A percentile compares a stretch with the other conserved stretches of the same genome.
These are phyloP conservation scores for Podila minutissima DNA, from an alignment of 192 early-diverging fungal genomes.

Conservation along the genomic window DNA sequence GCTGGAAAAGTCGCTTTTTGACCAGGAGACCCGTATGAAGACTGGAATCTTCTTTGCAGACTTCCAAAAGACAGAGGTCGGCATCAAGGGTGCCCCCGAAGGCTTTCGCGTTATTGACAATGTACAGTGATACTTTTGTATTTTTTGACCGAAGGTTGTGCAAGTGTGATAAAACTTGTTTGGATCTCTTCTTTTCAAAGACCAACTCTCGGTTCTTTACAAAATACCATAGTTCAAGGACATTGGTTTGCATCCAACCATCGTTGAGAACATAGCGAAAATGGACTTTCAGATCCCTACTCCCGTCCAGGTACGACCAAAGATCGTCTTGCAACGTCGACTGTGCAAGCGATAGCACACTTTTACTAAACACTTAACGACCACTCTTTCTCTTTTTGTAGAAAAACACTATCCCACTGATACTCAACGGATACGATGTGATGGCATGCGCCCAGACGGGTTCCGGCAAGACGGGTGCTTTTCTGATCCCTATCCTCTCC, in stretches of 20 bases:
- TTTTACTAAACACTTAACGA: not conserved
- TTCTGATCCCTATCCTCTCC: slow-evolving; percentile 80
- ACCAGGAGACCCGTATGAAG: slow-evolving; percentile 60
- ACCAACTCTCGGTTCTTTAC: not conserved
- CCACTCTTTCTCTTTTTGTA: slow-evolving; percentile 18
- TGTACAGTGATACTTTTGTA: slow-evolving; percentile 17
- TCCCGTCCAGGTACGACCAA: slow-evolving; percentile 70
- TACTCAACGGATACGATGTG: slow-evolving; percentile 74
- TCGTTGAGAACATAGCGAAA: slow-evolving; percentile 74
- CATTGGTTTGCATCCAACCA: slow-evolving; percentile 68
- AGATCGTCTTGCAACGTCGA: not conserved
- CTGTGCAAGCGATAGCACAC: not conserved
- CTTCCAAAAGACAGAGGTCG: slow-evolving; percentile 77
- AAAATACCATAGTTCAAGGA: slow-evolving; percentile 62
- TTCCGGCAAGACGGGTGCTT: slow-evolving; percentile 85
- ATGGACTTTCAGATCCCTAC: slow-evolving; percentile 76
- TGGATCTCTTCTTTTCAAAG: not conserved
- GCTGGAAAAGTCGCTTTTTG: slow-evolving; percentile 72
- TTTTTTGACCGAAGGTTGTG: not conserved
- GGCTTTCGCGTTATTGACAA: slow-evolving; percentile 59
- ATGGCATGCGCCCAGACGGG: slow-evolving; percentile 90
- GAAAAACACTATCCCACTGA: slow-evolving; percentile 68
- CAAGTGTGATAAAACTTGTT: not conserved
- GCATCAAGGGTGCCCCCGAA: slow-evolving; percentile 66
- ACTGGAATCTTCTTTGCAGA: slow-evolving; percentile 79